Evolutionary conservation across 108 stramenopile species (phyloP).

Genomic region (Schizochytrium sp.): DNA sequence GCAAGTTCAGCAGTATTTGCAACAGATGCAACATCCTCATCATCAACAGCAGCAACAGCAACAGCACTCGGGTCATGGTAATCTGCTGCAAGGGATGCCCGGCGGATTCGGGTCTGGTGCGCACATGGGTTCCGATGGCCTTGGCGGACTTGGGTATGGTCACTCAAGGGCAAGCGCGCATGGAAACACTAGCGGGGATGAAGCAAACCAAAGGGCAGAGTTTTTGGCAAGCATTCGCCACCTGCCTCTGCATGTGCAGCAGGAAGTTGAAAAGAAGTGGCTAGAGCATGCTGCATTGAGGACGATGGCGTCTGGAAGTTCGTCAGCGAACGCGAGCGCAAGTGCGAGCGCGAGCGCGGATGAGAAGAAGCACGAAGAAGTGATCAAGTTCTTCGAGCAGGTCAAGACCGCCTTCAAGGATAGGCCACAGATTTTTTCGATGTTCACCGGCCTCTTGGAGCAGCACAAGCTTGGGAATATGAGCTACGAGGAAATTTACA

Average conservation of each 20-base stretch:
- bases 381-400: not conserved
- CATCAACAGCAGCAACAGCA: not conserved
- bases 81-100: too few relatives aligned
- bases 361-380: not conserved
- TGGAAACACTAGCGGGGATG: too few relatives aligned
- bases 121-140: too few relatives aligned
- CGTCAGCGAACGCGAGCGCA: too few relatives aligned
- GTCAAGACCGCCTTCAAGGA: not conserved
- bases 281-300: too few relatives aligned
- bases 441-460: not conserved
- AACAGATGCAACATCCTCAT: not conserved
- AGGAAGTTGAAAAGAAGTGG: not conserved
- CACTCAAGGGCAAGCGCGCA: too few relatives aligned
- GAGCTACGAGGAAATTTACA: not conserved
- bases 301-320: too few relatives aligned
- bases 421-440: not conserved
- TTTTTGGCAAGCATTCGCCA: not conserved
- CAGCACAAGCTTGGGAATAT: not conserved
- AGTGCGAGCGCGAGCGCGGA: too few relatives aligned
- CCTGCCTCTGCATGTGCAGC: not conserved
- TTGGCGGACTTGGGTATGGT: too few relatives aligned
- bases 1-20: not conserved
- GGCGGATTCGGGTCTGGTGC: too few relatives aligned
- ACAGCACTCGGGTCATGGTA: not conserved
- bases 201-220: too few relatives aligned